Conservation (phyloP, 257 asterid species). For the Solanum ahanhuiri region DNA sequence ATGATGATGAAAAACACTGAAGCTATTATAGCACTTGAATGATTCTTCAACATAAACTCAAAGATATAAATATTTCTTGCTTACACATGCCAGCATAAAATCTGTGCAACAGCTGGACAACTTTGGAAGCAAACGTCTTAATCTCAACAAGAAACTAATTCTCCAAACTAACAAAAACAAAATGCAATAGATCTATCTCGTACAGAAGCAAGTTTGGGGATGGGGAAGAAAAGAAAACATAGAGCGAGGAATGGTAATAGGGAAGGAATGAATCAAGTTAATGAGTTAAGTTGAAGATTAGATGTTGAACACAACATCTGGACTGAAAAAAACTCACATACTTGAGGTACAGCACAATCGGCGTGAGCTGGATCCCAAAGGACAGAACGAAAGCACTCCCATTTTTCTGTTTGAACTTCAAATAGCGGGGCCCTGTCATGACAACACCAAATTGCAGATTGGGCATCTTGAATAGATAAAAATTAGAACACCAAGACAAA, state of each 20-base stretch:
- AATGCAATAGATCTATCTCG: background rate
- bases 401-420: constrained; percentile 82
- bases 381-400: constrained; percentile 75
- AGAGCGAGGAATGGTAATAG: background rate
- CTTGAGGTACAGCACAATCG: constrained; percentile 97
- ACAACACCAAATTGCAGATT: constrained; percentile 5
- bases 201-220: background rate
- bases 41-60: background rate
- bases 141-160: background rate
- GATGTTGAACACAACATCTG: background rate
- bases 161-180: background rate
- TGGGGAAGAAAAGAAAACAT: background rate
- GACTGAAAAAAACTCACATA: constrained; percentile 5
- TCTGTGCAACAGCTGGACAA: background rate
- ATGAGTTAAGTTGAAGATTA: background rate
- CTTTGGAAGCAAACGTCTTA: background rate
- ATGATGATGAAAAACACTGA: background rate
- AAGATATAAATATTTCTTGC: background rate
- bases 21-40: background rate
- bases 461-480: background rate
- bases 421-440: constrained; percentile 76
- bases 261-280: background rate
- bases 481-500: background rate
- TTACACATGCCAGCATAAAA: background rate
- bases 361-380: constrained; percentile 90